phyloP scores from a whole-genome alignment of 2,329 filamentous ascomycete species.

The Ascocoryne sarcoides region DNA sequence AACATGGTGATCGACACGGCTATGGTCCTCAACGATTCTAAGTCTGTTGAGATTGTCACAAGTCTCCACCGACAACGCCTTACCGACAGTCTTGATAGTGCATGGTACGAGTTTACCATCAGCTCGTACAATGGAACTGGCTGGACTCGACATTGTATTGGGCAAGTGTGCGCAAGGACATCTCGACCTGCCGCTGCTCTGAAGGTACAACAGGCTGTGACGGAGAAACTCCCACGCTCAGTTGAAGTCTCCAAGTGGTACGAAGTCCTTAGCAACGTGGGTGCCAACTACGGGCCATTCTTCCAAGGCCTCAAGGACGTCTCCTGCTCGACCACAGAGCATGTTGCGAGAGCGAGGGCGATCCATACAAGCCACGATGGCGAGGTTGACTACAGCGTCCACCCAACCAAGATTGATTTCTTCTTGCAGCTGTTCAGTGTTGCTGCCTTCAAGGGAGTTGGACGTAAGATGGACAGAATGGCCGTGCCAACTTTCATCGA shows the following conservation, averaged over 20 bases:
- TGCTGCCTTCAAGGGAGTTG: conserved; percentile 3
- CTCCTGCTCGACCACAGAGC: neutral
- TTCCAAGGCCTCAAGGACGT: conserved; percentile 17
- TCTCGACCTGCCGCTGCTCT: neutral
- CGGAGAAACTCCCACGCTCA: neutral
- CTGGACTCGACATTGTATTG: conserved; percentile 6
- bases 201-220: neutral
- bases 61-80: conserved; percentile 18
- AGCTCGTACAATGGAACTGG: conserved; percentile 1
- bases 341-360: neutral
- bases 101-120: conserved; percentile 7
- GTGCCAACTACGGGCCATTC: conserved; percentile 17
- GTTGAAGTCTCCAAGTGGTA: neutral
- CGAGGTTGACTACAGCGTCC: neutral
- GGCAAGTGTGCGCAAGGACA: neutral
- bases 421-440: conserved; percentile 1
- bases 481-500: conserved; percentile 4
- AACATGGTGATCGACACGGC: conserved; percentile 4
- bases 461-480: conserved; percentile 3
- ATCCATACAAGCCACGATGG: neutral
- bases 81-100: conserved; percentile 14
- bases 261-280: conserved; percentile 4
- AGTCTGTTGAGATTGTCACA: conserved; percentile 22
- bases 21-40: conserved; percentile 13
- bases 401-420: neutral